Evolutionary conservation across 495 filamentous ascomycete species (phyloP).

Genomic region (Clohesyomyces aquaticus): DNA sequence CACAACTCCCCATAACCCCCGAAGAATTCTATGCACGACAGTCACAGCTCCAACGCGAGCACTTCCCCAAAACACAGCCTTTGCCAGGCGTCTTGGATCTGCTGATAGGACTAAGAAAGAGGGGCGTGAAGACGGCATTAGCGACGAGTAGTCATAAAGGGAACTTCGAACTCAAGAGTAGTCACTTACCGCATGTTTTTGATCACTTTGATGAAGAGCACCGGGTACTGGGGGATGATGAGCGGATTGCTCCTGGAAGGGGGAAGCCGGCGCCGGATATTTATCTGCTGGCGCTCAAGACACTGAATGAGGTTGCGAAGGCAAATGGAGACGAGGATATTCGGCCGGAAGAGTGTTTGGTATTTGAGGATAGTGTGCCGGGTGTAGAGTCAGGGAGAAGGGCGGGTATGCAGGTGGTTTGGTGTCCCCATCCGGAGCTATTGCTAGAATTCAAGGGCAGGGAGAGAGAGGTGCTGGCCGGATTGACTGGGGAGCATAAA

Average conservation of each 20-base stretch:
- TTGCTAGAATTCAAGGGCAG: conserved; percentile 73
- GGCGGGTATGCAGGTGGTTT: conserved; percentile 93
- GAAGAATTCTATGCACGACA: conserved; percentile 66
- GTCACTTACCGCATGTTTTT: conserved; percentile 75
- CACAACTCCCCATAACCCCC: conserved; percentile 74
- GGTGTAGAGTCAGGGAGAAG: conserved; percentile 89
- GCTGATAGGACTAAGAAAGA: conserved; percentile 58
- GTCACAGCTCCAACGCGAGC: conserved; percentile 62
- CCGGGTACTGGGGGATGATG: conserved; percentile 84
- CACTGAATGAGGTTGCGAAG: conserved; percentile 73
- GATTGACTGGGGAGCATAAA: conserved; percentile 69
- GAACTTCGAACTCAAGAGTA: conserved; percentile 82
- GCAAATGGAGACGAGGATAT: conserved; percentile 66
- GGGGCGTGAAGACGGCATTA: conserved; percentile 76
- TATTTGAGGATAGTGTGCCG: conserved; percentile 93
- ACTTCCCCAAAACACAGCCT: conserved; percentile 73
- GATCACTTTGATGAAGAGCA: conserved; percentile 65
- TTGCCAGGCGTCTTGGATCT: conserved; percentile 78
- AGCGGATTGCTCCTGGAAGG: conserved; percentile 72
- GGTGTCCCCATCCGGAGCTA: conserved; percentile 85
- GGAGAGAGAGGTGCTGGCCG: conserved; percentile 83
- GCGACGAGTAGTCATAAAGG: conserved; percentile 73
- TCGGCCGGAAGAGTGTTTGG: conserved; percentile 82
- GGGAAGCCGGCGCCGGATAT: conserved; percentile 97
- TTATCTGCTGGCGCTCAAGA: conserved; percentile 82